Percentiles rank a stretch among this genome's conserved stretches.
Evolutionary conservation across 2,329 filamentous ascomycete genomes (phyloP).

Genomic region (Aureobasidium sp.): DNA sequence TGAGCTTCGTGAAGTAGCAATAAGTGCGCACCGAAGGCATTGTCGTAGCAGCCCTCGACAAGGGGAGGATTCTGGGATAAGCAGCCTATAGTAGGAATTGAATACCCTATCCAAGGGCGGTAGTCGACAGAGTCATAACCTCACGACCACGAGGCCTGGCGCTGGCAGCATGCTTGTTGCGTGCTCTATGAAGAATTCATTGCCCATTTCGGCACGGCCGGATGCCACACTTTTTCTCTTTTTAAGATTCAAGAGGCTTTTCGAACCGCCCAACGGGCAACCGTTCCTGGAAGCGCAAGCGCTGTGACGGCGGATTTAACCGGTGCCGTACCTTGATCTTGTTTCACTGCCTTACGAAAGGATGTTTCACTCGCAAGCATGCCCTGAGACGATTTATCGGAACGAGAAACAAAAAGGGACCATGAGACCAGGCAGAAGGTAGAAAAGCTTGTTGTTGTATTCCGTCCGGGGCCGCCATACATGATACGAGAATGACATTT

Average conservation of each 20-base stretch:
- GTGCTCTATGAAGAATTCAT: background rate
- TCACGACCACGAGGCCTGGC: too few species aligned
- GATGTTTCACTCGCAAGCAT: background rate
- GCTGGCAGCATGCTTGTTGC: background rate
- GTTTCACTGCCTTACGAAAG: background rate
- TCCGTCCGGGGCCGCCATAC: background rate
- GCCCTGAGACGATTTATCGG: background rate
- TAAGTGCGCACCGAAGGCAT: too few species aligned
- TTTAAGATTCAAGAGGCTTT: background rate
- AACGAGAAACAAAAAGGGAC: background rate
- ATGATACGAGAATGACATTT: background rate
- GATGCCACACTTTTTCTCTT: background rate
- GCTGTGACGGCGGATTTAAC: background rate
- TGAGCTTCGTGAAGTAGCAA: too few species aligned
- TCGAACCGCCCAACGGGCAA: background rate
- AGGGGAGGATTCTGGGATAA: too few species aligned
- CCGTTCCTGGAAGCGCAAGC: background rate
- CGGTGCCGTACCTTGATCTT: background rate
- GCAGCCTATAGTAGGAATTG: too few species aligned
- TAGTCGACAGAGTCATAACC: too few species aligned
- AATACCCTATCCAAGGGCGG: too few species aligned
- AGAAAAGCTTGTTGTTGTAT: background rate
- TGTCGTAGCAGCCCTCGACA: too few species aligned
- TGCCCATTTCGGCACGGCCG: background rate
- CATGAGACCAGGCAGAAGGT: background rate